These are phyloP conservation scores for Mycena vulgaris DNA, from an alignment of 768 basidiomycete species.

Conservation along the genomic window DNA sequence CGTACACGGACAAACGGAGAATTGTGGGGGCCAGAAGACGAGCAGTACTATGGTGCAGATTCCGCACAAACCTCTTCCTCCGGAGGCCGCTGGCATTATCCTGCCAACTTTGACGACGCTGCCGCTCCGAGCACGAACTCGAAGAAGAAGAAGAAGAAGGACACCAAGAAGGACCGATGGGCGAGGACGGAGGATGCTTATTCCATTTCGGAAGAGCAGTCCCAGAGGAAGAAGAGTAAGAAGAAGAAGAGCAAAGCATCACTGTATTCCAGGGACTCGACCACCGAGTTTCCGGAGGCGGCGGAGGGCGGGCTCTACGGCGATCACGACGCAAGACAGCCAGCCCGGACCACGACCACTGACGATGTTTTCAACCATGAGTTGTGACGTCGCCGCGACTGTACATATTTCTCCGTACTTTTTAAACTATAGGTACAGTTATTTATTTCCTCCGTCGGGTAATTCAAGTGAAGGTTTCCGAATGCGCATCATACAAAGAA, in stretches of 20 bases:
- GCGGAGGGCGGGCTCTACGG: conserved; percentile 80
- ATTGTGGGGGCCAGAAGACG: conserved; percentile 84
- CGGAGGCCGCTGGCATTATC: conserved; percentile 86
- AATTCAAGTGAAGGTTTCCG: neutral
- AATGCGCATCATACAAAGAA: neutral
- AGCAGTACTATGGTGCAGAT: conserved; percentile 75
- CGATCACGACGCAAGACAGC: conserved; percentile 42
- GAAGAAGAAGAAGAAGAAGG: conserved; percentile 77
- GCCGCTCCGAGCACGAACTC: conserved; percentile 55
- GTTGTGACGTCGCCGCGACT: conserved; percentile 59
- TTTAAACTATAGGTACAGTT: neutral
- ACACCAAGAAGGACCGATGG: conserved; percentile 91
- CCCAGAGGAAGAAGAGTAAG: conserved; percentile 70
- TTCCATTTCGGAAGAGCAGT: conserved; percentile 62
- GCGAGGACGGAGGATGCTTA: conserved; percentile 91
- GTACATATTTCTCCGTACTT: neutral
- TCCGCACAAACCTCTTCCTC: conserved; percentile 57
- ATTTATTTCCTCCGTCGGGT: neutral
- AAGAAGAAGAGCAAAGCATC: conserved; percentile 69
- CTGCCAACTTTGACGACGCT: conserved; percentile 85
- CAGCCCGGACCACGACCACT: conserved; percentile 41
- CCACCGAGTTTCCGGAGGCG: conserved; percentile 78
- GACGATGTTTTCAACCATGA: conserved; percentile 77
- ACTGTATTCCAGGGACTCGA: conserved; percentile 53
- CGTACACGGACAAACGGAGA: conserved; percentile 64